phyloP scores from a whole-genome alignment of 345 rosid species.

The Salix arbutifolia region DNA sequence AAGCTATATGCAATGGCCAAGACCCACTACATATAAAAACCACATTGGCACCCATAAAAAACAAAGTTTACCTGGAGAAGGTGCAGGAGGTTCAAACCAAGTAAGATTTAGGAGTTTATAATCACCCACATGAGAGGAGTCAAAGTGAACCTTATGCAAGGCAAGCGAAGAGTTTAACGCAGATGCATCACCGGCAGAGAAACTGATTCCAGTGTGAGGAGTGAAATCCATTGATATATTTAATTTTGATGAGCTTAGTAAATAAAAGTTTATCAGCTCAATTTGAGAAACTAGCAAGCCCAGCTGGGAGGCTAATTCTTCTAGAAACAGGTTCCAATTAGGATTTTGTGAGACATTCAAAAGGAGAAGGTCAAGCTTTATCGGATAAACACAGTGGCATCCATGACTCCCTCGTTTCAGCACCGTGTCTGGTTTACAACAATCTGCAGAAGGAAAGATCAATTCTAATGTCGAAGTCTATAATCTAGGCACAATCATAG shows the following conservation, averaged over 20 bases:
- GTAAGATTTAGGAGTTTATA: slow-evolving; percentile 83
- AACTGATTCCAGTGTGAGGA: slow-evolving; percentile 77
- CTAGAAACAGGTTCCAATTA: slow-evolving; percentile 59
- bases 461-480: slow-evolving; percentile 17
- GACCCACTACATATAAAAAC: neutral
- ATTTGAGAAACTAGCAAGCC: slow-evolving; percentile 70
- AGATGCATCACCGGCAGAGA: slow-evolving; percentile 67
- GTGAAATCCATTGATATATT: slow-evolving; percentile 94
- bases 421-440: slow-evolving; percentile 77
- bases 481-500: neutral
- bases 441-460: slow-evolving; percentile 45
- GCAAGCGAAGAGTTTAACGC: slow-evolving; percentile 70
- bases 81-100: slow-evolving; percentile 72
- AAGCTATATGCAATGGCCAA: slow-evolving; percentile 9
- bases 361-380: slow-evolving; percentile 90
- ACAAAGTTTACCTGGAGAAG: slow-evolving; percentile 62
- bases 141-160: slow-evolving; percentile 64
- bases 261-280: slow-evolving; percentile 76
- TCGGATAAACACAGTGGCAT: slow-evolving; percentile 96
- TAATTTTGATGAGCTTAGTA: slow-evolving; percentile 59
- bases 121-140: slow-evolving; percentile 66
- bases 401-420: slow-evolving; percentile 63
- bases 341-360: slow-evolving; percentile 79
- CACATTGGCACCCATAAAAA: slow-evolving; percentile 1
- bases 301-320: slow-evolving; percentile 75